phyloP scores from a whole-genome alignment of 2,329 filamentous ascomycete genomes.

The Paecilomyces niveus region DNA sequence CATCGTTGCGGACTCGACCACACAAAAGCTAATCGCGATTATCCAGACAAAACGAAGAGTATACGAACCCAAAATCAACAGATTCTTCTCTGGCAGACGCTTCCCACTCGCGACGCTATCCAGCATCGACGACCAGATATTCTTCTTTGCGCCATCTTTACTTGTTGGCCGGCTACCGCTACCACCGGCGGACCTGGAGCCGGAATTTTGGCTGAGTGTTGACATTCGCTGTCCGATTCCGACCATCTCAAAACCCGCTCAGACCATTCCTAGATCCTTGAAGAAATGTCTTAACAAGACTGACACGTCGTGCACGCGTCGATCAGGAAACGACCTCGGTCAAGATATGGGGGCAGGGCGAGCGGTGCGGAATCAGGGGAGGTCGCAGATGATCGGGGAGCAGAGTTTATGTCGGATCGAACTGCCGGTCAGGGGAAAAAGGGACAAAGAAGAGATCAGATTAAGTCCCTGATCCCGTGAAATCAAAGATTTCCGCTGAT shows the following conservation, averaged over 20 bases:
- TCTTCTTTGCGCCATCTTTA: conserved; percentile 66
- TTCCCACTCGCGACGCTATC: conserved; percentile 86
- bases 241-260: conserved; percentile 25
- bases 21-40: conserved; percentile 2
- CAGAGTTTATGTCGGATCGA: not conserved
- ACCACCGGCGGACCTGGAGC: conserved; percentile 21
- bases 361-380: conserved; percentile 25
- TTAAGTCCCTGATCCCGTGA: not conserved
- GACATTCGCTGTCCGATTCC: conserved; percentile 32
- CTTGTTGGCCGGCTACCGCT: conserved; percentile 37
- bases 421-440: not conserved
- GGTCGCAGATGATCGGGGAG: not conserved
- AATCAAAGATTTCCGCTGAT: not conserved
- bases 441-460: not conserved
- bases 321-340: conserved; percentile 2
- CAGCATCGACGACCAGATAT: conserved; percentile 92
- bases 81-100: conserved; percentile 82
- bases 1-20: conserved; percentile 3
- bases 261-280: conserved; percentile 25
- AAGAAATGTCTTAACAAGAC: not conserved
- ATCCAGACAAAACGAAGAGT: conserved; percentile 2
- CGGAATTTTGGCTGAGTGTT: conserved; percentile 28
- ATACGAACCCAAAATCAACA: conserved; percentile 69
- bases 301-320: not conserved
- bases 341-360: conserved; percentile 5